Evolutionary conservation across 768 basidiomycete genomes (phyloP).

Genomic region (Boletus pseudopeckii): DNA sequence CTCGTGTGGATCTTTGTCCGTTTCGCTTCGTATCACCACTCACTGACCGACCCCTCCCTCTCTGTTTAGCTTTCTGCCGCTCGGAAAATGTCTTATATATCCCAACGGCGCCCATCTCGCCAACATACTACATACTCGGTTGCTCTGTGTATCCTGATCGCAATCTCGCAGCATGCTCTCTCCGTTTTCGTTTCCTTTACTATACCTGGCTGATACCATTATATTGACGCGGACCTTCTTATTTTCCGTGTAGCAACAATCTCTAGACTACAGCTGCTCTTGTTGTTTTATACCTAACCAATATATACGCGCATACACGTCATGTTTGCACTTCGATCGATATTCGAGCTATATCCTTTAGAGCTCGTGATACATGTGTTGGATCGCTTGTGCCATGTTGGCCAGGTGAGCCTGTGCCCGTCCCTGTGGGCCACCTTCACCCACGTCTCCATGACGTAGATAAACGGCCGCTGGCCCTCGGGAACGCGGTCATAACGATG

Average conservation of each 20-base stretch:
- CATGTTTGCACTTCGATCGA: neutral
- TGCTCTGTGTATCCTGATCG: slow-evolving; percentile 1
- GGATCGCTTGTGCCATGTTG: too few relatives aligned
- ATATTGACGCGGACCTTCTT: slow-evolving; percentile 4
- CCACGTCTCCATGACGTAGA: slow-evolving; percentile 1
- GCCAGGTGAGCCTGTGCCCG: too few relatives aligned
- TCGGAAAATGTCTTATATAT: neutral
- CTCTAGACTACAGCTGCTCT: slow-evolving; percentile 1
- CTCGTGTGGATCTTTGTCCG: slow-evolving; percentile 6
- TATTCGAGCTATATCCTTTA: too few relatives aligned
- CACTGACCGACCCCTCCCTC: slow-evolving; percentile 3
- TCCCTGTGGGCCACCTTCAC: too few relatives aligned
- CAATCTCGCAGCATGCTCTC: neutral
- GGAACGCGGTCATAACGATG: neutral
- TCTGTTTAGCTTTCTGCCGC: slow-evolving; percentile 5
- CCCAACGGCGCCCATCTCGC: neutral
- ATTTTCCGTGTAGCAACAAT: slow-evolving; percentile 8
- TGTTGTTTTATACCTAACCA: slow-evolving; percentile 10
- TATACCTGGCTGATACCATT: neutral
- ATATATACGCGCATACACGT: neutral
- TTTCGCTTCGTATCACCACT: slow-evolving; percentile 1
- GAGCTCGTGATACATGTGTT: too few relatives aligned
- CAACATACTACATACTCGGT: neutral
- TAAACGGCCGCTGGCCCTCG: neutral
- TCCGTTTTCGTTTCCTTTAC: neutral